Evolutionary conservation across 306 rosid genomes (phyloP), one percentile per base, ranked within the genome.

Genomic region (Lathyrus aphaca): DNA sequence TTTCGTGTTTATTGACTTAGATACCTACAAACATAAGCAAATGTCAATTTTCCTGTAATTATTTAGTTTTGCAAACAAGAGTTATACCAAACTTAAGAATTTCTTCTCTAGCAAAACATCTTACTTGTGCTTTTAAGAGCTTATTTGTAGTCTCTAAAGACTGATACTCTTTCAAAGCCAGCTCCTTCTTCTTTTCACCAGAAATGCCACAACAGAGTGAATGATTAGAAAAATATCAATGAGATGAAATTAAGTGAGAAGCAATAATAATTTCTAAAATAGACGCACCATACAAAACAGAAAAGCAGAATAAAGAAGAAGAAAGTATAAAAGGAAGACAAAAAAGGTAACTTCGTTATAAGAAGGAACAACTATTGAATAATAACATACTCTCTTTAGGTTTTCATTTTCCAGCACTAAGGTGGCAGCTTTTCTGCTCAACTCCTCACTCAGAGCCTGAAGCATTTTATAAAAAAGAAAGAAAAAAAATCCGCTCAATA

Each of bases 361-460:
- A 62, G 55, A 75, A 51, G 56, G 53, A 46, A 45, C 13, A 17
- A 60, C 15, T 57, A 49, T 38, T 42, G 48, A 50, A 70, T 51
- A 75, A 57, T 56, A 43, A 66, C 77, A 44, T 84, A 95, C 99
- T 95, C 30, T 79, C 79, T 86, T 95, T 38, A 95, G 79, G 73
- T 57, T 86, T 75, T 86, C 91, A 72, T 91, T 95, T 86, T 95
- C 97, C 83, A 35, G 46, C 3, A 76, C 81, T 58, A 95, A 82
- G 73, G 89, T 81, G 13, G 96, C 83, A 68, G 99, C 96, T 74
- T 91, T 89, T 75, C 55, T 85, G 37, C 84, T 83, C 64, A 95
- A 83, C 73, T 86, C 97, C 78, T 95, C 97, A 71, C 91, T 89
- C 8, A 95, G 84, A 77, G 91, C 97, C 99, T 95, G 90, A 64